A percentile compares a stretch with the other conserved stretches of the same genome.
phyloP scores from a whole-genome alignment of 805 yeast genomes.

The Phaffomyces antillensis region DNA sequence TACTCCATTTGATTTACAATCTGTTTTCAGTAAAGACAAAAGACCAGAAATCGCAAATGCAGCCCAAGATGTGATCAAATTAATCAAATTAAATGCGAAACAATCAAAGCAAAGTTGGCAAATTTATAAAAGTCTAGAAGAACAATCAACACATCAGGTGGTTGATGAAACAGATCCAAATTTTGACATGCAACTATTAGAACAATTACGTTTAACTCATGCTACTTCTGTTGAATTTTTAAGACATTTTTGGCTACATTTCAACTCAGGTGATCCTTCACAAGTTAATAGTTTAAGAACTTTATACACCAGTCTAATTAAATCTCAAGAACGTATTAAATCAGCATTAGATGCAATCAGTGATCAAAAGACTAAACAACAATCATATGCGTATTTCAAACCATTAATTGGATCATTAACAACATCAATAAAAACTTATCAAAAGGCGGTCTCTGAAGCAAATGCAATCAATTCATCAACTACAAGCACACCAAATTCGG shows the following conservation, averaged over 20 bases:
- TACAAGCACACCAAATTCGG: neutral
- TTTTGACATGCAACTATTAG: slow-evolving; percentile 33
- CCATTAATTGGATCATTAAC: slow-evolving; percentile 40
- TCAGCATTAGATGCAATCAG: slow-evolving; percentile 27
- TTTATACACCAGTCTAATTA: slow-evolving; percentile 41
- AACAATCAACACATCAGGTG: slow-evolving; percentile 19
- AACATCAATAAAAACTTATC: slow-evolving; percentile 41
- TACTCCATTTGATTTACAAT: slow-evolving; percentile 22
- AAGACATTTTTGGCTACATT: slow-evolving; percentile 67
- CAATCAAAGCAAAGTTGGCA: slow-evolving; percentile 45
- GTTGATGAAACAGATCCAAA: slow-evolving; percentile 25
- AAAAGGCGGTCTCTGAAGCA: slow-evolving; percentile 25
- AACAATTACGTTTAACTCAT: slow-evolving; percentile 53
- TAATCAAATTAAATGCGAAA: slow-evolving; percentile 47
- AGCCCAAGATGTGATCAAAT: slow-evolving; percentile 35
- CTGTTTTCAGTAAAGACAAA: slow-evolving; percentile 20
- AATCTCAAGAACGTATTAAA: slow-evolving; percentile 39
- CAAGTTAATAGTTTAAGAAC: slow-evolving; percentile 37
- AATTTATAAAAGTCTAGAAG: slow-evolving; percentile 20
- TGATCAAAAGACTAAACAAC: slow-evolving; percentile 22
- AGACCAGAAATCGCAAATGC: slow-evolving; percentile 34
- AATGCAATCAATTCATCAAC: neutral
- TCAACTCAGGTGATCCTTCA: slow-evolving; percentile 40
- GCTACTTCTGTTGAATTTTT: slow-evolving; percentile 70
- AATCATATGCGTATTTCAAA: slow-evolving; percentile 29